Conservation (phyloP, 2,329 filamentous ascomycete species). For the Cadophora gregata region DNA sequence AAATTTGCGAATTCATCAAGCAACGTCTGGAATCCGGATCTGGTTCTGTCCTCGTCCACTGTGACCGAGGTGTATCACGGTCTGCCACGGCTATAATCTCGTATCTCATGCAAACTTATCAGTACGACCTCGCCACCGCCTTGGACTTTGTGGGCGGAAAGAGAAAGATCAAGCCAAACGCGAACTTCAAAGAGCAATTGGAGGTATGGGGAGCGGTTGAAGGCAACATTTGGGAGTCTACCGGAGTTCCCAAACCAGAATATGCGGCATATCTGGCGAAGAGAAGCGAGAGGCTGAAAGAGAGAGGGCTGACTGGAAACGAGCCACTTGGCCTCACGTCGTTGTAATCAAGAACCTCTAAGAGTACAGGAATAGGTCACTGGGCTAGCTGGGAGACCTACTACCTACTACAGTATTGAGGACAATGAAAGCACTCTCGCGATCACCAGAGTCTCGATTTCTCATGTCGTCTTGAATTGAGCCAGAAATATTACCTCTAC, state of each 20-base stretch:
- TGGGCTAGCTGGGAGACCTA: too few relatives aligned
- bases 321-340: background rate
- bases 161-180: constrained; percentile 40
- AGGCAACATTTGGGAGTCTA: constrained; percentile 44
- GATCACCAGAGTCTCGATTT: too few relatives aligned
- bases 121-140: constrained; percentile 7
- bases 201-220: constrained; percentile 44
- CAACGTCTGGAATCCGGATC: background rate
- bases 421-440: too few relatives aligned
- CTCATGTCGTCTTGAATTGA: too few relatives aligned
- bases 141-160: constrained; percentile 16
- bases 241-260: constrained; percentile 8
- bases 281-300: background rate
- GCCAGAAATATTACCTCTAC: too few relatives aligned
- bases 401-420: too few relatives aligned
- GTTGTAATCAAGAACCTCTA: background rate
- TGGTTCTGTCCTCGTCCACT: constrained; percentile 42
- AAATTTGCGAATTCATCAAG: constrained; percentile 7
- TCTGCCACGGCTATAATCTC: constrained; percentile 44
- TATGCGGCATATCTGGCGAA: background rate
- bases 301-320: background rate
- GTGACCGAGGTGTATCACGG: constrained; percentile 46
- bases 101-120: constrained; percentile 45
- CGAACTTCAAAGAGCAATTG: constrained; percentile 45
- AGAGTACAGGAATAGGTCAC: too few relatives aligned